Evolutionary conservation across 345 rosid species (phyloP).

Genomic region (Angophora floribunda): DNA sequence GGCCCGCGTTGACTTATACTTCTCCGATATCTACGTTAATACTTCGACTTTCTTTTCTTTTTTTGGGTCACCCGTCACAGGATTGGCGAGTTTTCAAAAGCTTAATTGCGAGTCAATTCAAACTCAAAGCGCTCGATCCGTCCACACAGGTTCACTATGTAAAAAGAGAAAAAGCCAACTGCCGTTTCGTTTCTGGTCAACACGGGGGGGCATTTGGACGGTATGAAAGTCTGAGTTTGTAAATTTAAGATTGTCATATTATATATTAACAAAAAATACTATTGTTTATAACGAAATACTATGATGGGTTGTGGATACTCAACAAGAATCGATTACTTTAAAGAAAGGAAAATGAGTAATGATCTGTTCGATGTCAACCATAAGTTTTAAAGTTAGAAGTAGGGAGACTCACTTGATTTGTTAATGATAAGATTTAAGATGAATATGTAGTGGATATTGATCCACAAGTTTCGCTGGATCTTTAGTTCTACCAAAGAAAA

Average conservation of each 20-base stretch:
- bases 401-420: neutral
- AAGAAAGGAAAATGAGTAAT: neutral
- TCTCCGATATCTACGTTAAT: neutral
- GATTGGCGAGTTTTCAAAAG: neutral
- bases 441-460: too few relatives aligned
- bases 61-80: neutral
- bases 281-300: too few relatives aligned
- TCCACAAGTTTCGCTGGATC: neutral
- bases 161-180: neutral
- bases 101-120: neutral
- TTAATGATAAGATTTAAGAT: fast-evolving
- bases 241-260: neutral
- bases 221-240: neutral
- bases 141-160: neutral
- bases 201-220: neutral
- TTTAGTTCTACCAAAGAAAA: neutral
- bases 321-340: neutral
- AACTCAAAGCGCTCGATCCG: neutral
- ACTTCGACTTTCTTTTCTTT: neutral
- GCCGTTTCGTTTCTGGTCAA: neutral
- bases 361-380: fast-evolving
- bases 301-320: neutral
- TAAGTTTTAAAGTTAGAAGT: neutral
- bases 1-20: neutral
- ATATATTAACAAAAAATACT: neutral